Percentiles rank a stretch among this genome's conserved stretches.
Conservation (phyloP, 495 filamentous ascomycete species). For the Penicillium coprophilum region DNA sequence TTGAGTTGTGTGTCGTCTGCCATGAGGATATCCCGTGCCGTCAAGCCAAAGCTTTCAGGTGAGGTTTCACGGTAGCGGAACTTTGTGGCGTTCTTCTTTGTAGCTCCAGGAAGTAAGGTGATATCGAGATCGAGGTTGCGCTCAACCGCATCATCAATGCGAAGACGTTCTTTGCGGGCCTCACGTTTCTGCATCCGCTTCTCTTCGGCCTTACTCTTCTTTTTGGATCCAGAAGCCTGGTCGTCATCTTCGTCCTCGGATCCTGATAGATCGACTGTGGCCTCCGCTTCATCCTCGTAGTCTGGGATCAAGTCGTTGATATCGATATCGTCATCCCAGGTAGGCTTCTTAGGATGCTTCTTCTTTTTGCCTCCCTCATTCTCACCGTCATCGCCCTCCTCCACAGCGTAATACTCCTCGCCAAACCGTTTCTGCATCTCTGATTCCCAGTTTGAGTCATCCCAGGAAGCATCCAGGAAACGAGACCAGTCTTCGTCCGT, state of each 20-base stretch:
- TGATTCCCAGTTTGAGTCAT: constrained; percentile 80
- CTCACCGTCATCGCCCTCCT: constrained; percentile 51
- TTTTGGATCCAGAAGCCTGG: constrained; percentile 43
- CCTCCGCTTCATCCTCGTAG: constrained; percentile 62
- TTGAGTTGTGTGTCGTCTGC: constrained; percentile 86
- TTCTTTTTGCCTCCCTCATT: constrained; percentile 55
- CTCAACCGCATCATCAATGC: constrained; percentile 86
- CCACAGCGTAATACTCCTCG: constrained; percentile 72
- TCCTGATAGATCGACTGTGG: constrained; percentile 55
- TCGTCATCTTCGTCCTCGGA: constrained; percentile 53
- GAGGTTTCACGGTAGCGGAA: constrained; percentile 96
- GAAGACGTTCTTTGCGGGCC: constrained; percentile 72
- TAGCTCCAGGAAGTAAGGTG: constrained; percentile 53
- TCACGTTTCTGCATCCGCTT: constrained; percentile 68
- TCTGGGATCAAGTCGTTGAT: constrained; percentile 89
- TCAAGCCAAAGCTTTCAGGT: constrained; percentile 84
- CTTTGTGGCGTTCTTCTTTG: constrained; percentile 52
- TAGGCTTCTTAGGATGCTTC: constrained; percentile 80
- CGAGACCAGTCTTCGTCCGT: constrained; percentile 76
- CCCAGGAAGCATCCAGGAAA: constrained; percentile 82
- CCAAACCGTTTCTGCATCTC: constrained; percentile 87
- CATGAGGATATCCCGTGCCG: constrained; percentile 85
- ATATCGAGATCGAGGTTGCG: constrained; percentile 71
- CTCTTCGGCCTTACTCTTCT: constrained; percentile 65
- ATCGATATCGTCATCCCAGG: constrained; percentile 95